Evolutionary conservation across 2,329 filamentous ascomycete species (phyloP).

Genomic region (Pseudogymnoascus sp.): DNA sequence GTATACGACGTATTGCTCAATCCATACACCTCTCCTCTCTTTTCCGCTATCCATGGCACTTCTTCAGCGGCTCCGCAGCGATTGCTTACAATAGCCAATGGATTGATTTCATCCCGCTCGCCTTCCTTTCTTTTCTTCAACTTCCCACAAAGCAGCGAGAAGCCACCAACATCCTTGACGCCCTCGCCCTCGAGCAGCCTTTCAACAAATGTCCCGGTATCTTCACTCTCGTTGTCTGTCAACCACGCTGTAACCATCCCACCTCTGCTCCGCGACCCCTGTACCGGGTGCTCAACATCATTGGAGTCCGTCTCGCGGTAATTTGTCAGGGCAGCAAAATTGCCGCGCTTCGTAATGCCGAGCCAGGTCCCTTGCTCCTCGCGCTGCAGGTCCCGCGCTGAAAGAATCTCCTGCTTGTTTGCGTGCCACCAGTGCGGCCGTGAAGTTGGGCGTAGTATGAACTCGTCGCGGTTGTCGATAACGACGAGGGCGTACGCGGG

Average conservation of each 20-base stretch:
- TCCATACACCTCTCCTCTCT: slow-evolving; percentile 45
- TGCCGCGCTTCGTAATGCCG: slow-evolving; percentile 50
- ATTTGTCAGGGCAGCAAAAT: slow-evolving; percentile 58
- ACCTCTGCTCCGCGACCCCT: slow-evolving; percentile 50
- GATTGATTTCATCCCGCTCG: slow-evolving; percentile 30
- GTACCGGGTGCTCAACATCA: slow-evolving; percentile 44
- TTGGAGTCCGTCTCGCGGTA: slow-evolving; percentile 48
- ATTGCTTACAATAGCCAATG: slow-evolving; percentile 55
- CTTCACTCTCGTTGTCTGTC: slow-evolving; percentile 39
- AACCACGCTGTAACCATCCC: slow-evolving; percentile 58
- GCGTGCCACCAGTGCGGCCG: slow-evolving; percentile 53
- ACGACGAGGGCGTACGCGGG: slow-evolving; percentile 67
- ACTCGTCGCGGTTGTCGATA: slow-evolving; percentile 72
- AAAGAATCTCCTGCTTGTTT: slow-evolving; percentile 38
- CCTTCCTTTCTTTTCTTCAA: slow-evolving; percentile 32
- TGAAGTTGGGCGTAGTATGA: slow-evolving; percentile 55
- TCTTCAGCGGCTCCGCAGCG: slow-evolving; percentile 43
- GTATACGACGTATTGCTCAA: slow-evolving; percentile 55
- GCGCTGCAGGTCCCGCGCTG: slow-evolving; percentile 53
- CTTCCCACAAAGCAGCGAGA: slow-evolving; percentile 58
- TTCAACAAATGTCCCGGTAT: slow-evolving; percentile 42
- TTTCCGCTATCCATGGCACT: slow-evolving; percentile 50
- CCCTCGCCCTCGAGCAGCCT: slow-evolving; percentile 42
- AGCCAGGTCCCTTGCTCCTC: slow-evolving; percentile 58
- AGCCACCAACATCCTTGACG: slow-evolving; percentile 55